A percentile compares a stretch with the other conserved stretches of the same genome.
Conservation (phyloP, 2,329 filamentous ascomycete genomes). For the Talaromyces pinophilus region DNA sequence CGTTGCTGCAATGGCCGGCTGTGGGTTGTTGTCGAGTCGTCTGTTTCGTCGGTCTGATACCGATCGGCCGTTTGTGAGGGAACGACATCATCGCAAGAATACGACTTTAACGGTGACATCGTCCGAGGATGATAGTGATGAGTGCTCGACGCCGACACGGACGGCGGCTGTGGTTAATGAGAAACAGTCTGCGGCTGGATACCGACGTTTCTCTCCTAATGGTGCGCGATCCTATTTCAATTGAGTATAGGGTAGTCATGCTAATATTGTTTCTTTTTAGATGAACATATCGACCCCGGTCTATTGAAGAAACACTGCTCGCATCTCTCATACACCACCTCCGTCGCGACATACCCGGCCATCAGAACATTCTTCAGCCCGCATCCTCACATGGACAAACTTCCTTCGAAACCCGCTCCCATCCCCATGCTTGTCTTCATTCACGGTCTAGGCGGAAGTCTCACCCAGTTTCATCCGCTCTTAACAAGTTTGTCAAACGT, state of each 20-base stretch:
- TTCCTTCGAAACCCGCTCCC: slow-evolving; percentile 70
- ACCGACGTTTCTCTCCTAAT: slow-evolving; percentile 33
- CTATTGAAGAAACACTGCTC: slow-evolving; percentile 76
- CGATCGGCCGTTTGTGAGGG: slow-evolving; percentile 24
- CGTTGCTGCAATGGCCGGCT: slow-evolving; percentile 40
- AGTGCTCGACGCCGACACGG: slow-evolving; percentile 35
- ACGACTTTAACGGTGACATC: slow-evolving; percentile 36
- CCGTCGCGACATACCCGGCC: slow-evolving; percentile 67
- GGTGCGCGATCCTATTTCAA: slow-evolving; percentile 27
- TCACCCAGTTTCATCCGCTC: slow-evolving; percentile 82
- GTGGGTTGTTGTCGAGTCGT: slow-evolving; percentile 35
- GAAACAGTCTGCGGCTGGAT: slow-evolving; percentile 29
- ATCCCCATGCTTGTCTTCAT: slow-evolving; percentile 87
- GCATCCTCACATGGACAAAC: slow-evolving; percentile 78
- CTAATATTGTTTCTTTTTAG: slow-evolving; percentile 26
- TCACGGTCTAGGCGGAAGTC: slow-evolving; percentile 89
- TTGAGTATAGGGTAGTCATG: not conserved
- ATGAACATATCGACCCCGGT: slow-evolving; percentile 66
- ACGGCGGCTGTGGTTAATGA: slow-evolving; percentile 28
- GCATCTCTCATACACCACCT: slow-evolving; percentile 71
- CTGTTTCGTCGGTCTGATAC: slow-evolving; percentile 30
- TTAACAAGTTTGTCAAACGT: slow-evolving; percentile 79
- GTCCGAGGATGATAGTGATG: slow-evolving; percentile 41
- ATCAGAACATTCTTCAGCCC: slow-evolving; percentile 81
- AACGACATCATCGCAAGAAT: slow-evolving; percentile 30